Evolutionary conservation across 371 early-diverging fungal species (phyloP), one percentile per base, ranked within the genome.

Genomic region (Choanephora cucurbitarum): DNA sequence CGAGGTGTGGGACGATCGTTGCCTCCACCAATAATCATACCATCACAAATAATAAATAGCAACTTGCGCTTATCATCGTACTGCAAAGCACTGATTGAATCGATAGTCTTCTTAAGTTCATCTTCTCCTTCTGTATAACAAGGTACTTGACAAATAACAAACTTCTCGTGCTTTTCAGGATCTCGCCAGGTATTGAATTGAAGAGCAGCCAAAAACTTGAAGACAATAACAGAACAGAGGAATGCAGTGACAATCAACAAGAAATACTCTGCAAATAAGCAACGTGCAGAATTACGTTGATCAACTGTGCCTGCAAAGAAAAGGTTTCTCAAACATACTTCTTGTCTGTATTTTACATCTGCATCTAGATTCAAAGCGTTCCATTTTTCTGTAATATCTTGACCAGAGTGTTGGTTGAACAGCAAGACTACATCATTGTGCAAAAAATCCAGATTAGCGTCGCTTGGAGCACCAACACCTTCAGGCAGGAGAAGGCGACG

Each of bases 191-290:
- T 69, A 40, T 72, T 74, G 58, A 84, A 75, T 69, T 94, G 97
- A 48, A 98, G 69, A 2, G 98, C 96, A 7, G 96, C 91, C 62
- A 94, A 72, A 51, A 92, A 93, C 74, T 95, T 96, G 74, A 95
- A 82, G 45, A 89, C 79, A 47, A 96, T 90, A 24, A 96, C 89
- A 43, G 83, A 69, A 28, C 91, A 88, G 51, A 95, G 69, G 37
- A 93, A 69, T 14, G 78, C 77, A 7, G 96, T 87, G 39, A 87
- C 79, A 31, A 81, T 89, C 19, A 94, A 72, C 37, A 95, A 62
- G 18, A 96, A 73, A 69, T 89, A 94, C 68, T 92, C 89, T 21
- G 93, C 84, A 69, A 95, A 88, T 50, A 86, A 75, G 72, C 97
- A 96, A 44, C 73, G 77, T 31, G 82, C 66, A 11, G 88, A 83